Base-by-base conservation (phyloP, 495 filamentous ascomycete genomes). In the Xylaria telfairii region DNA sequence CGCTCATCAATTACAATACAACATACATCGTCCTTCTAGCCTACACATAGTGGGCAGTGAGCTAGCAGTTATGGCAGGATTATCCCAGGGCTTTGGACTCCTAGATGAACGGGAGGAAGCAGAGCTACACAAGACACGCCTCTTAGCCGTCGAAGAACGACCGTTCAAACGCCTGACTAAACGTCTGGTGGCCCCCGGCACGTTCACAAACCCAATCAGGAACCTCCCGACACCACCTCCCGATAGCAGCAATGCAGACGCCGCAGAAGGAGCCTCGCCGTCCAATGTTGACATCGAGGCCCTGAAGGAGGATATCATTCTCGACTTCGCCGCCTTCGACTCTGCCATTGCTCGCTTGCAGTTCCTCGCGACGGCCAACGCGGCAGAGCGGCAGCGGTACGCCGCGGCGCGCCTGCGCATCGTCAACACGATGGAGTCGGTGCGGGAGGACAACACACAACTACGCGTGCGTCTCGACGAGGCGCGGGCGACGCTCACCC, bases 291-390 rank as follows among this genome's bases (percentile, higher is more conserved):
- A 87, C 77, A 83, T 78, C 74, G 77, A 84, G 80, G 67, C 88
- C 85, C 90, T 92, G 74, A 90, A 89, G 46, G 92, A 96, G 73
- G 95, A 98, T 74, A 87, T 95, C 19, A 87, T 92, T 1, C 87
- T 97, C 62, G 96, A 99, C 82, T 96, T 98, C 75, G 91, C 92
- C 24, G 90, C 92, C 47, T 95, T 98, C 78, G 93, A 97, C 79
- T 91, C 88, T 78, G 73, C 76, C 57, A 77, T 98, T 73, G 88
- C 91, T 34, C 93, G 96, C 63, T 91, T 97, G 46, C 96, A 98
- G 74, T 91, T 97, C 75, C 88, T 97, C 3, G 85, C 90, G 24
- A 91, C 87, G 2, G 96, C 92, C 76, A 97, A 98, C 80, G 86
- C 86, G 65, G 87, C 87, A 54, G 96, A 99, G 80, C 90, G 97